Evolutionary conservation across 805 yeast species (phyloP).

Genomic region (Komagataella pastoris): DNA sequence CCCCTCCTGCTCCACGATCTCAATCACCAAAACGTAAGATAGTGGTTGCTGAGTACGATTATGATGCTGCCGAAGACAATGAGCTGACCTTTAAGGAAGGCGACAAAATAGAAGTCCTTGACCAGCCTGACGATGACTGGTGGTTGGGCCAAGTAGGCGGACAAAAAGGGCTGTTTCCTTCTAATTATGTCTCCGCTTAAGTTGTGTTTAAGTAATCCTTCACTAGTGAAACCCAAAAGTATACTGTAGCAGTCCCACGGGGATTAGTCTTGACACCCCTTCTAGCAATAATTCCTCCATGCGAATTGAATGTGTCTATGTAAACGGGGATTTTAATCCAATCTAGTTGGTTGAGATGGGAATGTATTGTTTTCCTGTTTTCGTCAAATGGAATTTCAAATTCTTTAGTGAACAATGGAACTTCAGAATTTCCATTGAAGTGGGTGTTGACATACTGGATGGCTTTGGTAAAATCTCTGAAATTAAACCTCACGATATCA

Average conservation of each 20-base stretch:
- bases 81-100: constrained; percentile 81
- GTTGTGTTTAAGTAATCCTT: not conserved
- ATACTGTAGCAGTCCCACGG: constrained; percentile 36
- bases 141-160: constrained; percentile 85
- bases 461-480: not conserved
- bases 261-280: constrained; percentile 41
- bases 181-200: constrained; percentile 53
- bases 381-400: constrained; percentile 13
- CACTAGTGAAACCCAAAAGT: constrained; percentile 26
- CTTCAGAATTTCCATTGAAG: not conserved
- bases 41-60: constrained; percentile 63
- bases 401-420: constrained; percentile 6
- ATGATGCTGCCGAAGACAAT: constrained; percentile 87
- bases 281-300: constrained; percentile 77
- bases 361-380: constrained; percentile 21
- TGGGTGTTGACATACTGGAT: not conserved
- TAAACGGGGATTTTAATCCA: constrained; percentile 75
- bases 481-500: not conserved
- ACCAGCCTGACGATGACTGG: constrained; percentile 92
- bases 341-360: constrained; percentile 43
- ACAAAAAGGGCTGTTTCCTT: constrained; percentile 77
- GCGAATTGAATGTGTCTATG: constrained; percentile 66
- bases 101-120: constrained; percentile 69
- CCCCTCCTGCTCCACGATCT: constrained; percentile 8
- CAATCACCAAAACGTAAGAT: constrained; percentile 17